These are phyloP conservation scores for Zymoseptoria passerinii DNA, from an alignment of 2,329 filamentous ascomycete genomes.

Conservation along the genomic window DNA sequence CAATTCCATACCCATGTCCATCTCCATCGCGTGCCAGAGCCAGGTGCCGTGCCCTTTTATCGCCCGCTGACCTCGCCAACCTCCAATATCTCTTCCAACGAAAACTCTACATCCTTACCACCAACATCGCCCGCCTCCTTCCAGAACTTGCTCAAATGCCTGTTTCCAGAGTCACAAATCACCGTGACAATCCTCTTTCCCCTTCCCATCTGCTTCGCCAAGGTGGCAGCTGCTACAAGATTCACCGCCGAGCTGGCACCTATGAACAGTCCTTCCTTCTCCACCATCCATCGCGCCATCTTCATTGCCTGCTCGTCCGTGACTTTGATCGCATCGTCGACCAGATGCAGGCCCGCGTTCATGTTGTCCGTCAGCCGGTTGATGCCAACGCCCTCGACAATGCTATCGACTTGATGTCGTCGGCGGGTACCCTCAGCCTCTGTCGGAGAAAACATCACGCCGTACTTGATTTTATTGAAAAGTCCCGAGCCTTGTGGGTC, in stretches of 20 bases:
- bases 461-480: slow-evolving; percentile 84
- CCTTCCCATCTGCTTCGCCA: slow-evolving; percentile 53
- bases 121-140: slow-evolving; percentile 61
- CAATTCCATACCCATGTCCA: not conserved
- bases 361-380: slow-evolving; percentile 94
- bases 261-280: slow-evolving; percentile 88
- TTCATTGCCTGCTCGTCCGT: slow-evolving; percentile 78
- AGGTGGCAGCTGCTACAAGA: slow-evolving; percentile 68
- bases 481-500: slow-evolving; percentile 92
- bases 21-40: not conserved
- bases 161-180: slow-evolving; percentile 67
- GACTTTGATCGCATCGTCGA: slow-evolving; percentile 85
- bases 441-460: slow-evolving; percentile 87
- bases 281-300: slow-evolving; percentile 96
- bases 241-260: slow-evolving; percentile 97
- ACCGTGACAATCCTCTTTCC: slow-evolving; percentile 64
- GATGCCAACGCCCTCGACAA: slow-evolving; percentile 93
- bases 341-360: slow-evolving; percentile 71
- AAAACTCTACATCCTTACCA: slow-evolving; percentile 36
- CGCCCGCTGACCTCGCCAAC: not conserved
- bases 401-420: slow-evolving; percentile 84
- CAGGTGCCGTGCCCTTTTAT: not conserved
- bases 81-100: slow-evolving; percentile 50
- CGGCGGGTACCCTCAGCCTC: slow-evolving; percentile 86
- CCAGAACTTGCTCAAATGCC: slow-evolving; percentile 82